phyloP scores from a whole-genome alignment of 148 eudicot genomes.

The Oxyria digyna region DNA sequence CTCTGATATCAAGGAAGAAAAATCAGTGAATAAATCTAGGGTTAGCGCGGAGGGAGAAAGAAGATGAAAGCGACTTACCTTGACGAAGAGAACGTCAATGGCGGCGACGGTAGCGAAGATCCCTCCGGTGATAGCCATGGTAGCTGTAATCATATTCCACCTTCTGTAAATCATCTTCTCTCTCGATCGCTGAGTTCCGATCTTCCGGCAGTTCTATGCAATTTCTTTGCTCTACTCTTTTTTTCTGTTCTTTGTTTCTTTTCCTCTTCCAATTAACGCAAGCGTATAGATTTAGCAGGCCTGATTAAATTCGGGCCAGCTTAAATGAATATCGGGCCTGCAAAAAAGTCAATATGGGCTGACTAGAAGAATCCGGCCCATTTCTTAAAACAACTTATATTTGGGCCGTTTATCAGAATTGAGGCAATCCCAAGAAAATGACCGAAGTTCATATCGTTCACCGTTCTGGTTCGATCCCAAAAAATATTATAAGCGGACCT shows the following conservation, averaged over 20 bases:
- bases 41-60: background rate
- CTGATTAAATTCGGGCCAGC: too few relatives aligned
- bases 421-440: too few relatives aligned
- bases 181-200: background rate
- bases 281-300: too few relatives aligned
- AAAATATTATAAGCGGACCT: too few relatives aligned
- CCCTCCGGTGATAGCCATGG: background rate
- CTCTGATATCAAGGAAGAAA: background rate
- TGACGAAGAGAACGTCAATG: background rate
- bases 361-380: too few relatives aligned
- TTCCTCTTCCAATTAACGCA: background rate
- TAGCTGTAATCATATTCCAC: background rate
- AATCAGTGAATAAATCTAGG: background rate
- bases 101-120: background rate
- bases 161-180: conserved; percentile 6
- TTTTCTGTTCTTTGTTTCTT: background rate
- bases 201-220: background rate
- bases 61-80: background rate
- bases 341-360: too few relatives aligned
- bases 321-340: too few relatives aligned
- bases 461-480: too few relatives aligned
- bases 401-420: too few relatives aligned
- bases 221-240: background rate
- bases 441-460: too few relatives aligned
- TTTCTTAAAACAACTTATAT: too few relatives aligned